Evolutionary conservation across 257 asterid genomes (phyloP), one percentile per base, ranked within the genome.

Genomic region (Jacaranda mimosifolia): DNA sequence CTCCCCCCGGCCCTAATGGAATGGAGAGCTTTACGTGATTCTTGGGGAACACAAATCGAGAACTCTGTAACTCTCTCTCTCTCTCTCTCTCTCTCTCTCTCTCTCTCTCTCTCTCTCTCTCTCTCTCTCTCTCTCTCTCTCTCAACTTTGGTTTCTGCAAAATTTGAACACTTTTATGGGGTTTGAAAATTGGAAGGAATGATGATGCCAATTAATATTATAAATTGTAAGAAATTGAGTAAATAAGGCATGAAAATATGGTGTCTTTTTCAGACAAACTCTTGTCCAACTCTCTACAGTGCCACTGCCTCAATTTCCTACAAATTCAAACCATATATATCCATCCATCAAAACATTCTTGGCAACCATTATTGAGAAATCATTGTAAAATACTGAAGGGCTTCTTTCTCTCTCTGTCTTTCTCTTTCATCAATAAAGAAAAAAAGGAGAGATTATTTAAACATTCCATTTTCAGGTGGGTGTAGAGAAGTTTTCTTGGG

Each of bases 1-100:
- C 79, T 76, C 78, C 26, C 78, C 26, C 32, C 32, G 32, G 32
- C 66, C 35, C 40, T 72, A 60, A 72, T 45, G 70, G 71, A 26
- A 26, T 83, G 52, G 13, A 58, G 58, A 68, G 83, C 75, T 80
- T 80, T 81, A 79, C 83, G 84, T 77, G 85, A 89, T 86, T 85
- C 85, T 83, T 82, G 87, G 82, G 89, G 88, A 77, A 69, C 95
- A 72, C 64, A 63, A 40, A 45, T 75, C 92, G 84, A 88, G 83
- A 80, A 70, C 60, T 70, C 71, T 52, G n/a, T n/a, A n/a, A n/a
- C 14, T 65, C 39, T 53, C 36, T 39, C 56, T 18, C 66, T 38
- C 66, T 56, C 52, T 72, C 26, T 42, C 26, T n/a, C 71, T 52
- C 14, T 65, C 39, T 53, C 36, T 39, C 56, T 18, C 66, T 38